Conservation (phyloP, 805 yeast genomes). For the Brettanomyces naardenensis region DNA sequence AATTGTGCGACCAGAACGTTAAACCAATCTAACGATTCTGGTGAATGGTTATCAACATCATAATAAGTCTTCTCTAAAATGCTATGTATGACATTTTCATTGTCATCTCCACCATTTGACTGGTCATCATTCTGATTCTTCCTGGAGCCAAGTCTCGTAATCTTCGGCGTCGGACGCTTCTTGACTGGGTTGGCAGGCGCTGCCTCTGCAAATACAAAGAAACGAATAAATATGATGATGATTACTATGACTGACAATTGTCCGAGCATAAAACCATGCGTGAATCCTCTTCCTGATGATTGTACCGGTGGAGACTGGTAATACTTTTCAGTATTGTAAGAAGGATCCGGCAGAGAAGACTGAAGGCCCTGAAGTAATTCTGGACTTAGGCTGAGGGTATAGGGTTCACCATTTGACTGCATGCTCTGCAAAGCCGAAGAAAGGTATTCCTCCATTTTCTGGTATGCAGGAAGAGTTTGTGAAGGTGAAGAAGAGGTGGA, state of each 20-base stretch:
- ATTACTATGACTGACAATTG: conserved; percentile 64
- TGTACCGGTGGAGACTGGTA: background rate
- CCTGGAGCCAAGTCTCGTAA: conserved; percentile 5
- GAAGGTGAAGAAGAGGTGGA: no score
- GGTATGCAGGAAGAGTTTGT: conserved; percentile 4
- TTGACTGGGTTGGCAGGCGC: conserved; percentile 33
- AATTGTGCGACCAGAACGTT: conserved; percentile 90
- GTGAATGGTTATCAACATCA: conserved; percentile 76
- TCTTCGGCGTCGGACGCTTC: conserved; percentile 13
- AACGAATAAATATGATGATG: conserved; percentile 57
- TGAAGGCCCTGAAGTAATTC: background rate
- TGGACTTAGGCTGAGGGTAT: background rate
- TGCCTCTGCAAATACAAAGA: conserved; percentile 69
- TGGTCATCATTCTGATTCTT: conserved; percentile 4
- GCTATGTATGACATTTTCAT: conserved; percentile 14
- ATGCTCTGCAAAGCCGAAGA: conserved; percentile 10
- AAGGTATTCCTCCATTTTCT: conserved; percentile 14
- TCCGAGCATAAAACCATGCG: conserved; percentile 69
- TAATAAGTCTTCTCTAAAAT: conserved; percentile 89
- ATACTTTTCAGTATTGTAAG: background rate
- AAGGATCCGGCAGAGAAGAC: background rate
- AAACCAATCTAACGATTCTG: conserved; percentile 96
- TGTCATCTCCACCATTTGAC: conserved; percentile 4
- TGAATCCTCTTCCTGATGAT: conserved; percentile 36
- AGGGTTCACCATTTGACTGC: background rate